These are phyloP conservation scores for Plasmodium vinckei DNA, from an alignment of 169 alveolate genomes.

Conservation along the genomic window DNA sequence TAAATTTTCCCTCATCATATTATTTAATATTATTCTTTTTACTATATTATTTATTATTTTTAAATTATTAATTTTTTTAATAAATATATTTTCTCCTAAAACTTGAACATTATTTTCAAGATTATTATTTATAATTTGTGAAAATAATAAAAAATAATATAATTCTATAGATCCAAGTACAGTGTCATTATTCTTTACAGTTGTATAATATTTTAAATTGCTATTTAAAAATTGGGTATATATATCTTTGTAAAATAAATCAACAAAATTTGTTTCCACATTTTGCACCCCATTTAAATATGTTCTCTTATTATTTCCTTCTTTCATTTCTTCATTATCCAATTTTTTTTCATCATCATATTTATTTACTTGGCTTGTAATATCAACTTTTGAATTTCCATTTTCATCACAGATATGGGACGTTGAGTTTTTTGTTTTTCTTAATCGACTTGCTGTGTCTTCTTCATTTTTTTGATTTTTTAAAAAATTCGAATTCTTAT, in stretches of 20 bases:
- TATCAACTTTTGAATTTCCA: neutral
- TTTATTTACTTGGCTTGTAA: neutral
- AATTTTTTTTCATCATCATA: neutral
- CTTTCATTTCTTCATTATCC: neutral
- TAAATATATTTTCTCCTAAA: constrained; percentile 64
- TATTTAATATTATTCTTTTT: constrained; percentile 58
- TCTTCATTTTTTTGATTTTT: neutral
- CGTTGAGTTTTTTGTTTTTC: neutral
- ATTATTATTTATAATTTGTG: constrained; percentile 70
- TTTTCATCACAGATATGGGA: neutral
- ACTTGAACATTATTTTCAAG: constrained; percentile 47
- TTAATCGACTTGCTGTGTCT: neutral
- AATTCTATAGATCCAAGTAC: constrained; percentile 39
- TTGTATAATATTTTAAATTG: constrained; percentile 35
- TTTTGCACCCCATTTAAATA: neutral
- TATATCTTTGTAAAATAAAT: constrained; percentile 10
- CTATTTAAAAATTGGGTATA: constrained; percentile 18
- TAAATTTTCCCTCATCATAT: constrained; percentile 51
- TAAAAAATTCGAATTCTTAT: neutral
- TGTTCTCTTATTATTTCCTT: neutral
- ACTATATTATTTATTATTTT: constrained; percentile 58
- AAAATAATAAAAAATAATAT: constrained; percentile 46
- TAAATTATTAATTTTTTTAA: constrained; percentile 56
- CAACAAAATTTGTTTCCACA: neutral
- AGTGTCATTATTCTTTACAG: constrained; percentile 39